These are phyloP conservation scores for Yamadazyma aaseri DNA, from an alignment of 1,139 yeast genomes.

Conservation along the genomic window DNA sequence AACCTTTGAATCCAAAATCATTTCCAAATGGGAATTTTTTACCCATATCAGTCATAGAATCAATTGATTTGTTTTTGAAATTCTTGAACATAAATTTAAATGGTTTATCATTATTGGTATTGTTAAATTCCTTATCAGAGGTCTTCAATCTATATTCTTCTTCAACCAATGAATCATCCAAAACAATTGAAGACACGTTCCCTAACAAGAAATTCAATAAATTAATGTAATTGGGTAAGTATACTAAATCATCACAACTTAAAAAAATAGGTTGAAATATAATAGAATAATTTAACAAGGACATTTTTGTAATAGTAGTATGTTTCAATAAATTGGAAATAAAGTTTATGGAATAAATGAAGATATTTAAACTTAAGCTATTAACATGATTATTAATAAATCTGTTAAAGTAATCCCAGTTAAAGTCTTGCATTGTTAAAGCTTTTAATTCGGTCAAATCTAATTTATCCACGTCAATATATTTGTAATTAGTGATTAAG, in stretches of 20 bases:
- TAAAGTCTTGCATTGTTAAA: slow-evolving; percentile 8
- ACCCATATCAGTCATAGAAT: slow-evolving; percentile 15
- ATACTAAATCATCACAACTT: slow-evolving; percentile 13
- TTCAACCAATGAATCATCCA: slow-evolving; percentile 7
- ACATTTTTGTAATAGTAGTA: slow-evolving; percentile 16
- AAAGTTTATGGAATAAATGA: slow-evolving; percentile 14
- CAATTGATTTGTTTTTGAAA: slow-evolving; percentile 17
- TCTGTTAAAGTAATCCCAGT: slow-evolving; percentile 14
- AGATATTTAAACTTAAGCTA: slow-evolving; percentile 10
- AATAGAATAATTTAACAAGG: slow-evolving; percentile 17
- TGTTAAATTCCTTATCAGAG: slow-evolving; percentile 1
- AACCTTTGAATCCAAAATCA: slow-evolving; percentile 11
- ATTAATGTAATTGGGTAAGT: slow-evolving; percentile 16
- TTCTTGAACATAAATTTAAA: slow-evolving; percentile 15
- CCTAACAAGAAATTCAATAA: slow-evolving; percentile 12
- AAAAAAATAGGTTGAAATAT: slow-evolving; percentile 20
- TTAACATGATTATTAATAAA: slow-evolving; percentile 11
- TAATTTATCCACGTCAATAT: slow-evolving; percentile 10
- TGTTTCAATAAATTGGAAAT: slow-evolving; percentile 10
- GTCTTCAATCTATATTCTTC: slow-evolving; percentile 6
- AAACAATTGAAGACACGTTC: slow-evolving; percentile 4
- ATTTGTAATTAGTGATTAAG: slow-evolving; percentile 14
- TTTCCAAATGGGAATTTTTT: slow-evolving; percentile 8
- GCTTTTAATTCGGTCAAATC: slow-evolving; percentile 7
- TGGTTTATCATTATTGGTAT: slow-evolving; percentile 1